Conservation (phyloP, 257 asterid genomes). For the Sherardia arvensis region DNA sequence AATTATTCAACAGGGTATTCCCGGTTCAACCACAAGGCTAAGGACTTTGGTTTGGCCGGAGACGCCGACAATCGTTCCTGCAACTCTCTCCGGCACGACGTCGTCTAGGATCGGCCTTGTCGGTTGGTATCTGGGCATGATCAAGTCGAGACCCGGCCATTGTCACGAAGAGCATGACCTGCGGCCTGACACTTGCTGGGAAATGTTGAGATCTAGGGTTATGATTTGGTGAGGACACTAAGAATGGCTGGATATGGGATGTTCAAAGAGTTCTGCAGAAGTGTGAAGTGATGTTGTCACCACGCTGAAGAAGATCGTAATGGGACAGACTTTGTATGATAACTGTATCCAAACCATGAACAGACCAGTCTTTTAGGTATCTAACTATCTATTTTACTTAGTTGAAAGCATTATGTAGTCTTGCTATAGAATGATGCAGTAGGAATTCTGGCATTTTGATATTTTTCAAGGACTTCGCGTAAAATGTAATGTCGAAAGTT, state of each 20-base stretch:
- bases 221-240: conserved; percentile 29
- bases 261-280: conserved; percentile 42
- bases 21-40: conserved; percentile 33
- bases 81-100: conserved; percentile 19
- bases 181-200: conserved; percentile 36
- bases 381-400: neutral
- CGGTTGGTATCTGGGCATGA: conserved; percentile 55
- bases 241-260: conserved; percentile 34
- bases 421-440: neutral
- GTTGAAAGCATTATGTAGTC: neutral
- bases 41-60: conserved; percentile 15
- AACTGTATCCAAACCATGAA: neutral
- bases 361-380: neutral
- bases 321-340: conserved; percentile 56
- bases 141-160: conserved; percentile 61
- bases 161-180: conserved; percentile 66
- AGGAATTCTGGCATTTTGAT: neutral
- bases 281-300: conserved; percentile 56
- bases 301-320: conserved; percentile 64
- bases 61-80: conserved; percentile 15
- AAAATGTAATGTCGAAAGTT: neutral
- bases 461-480: neutral
- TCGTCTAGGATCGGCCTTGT: conserved; percentile 36
- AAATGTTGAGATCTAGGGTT: conserved; percentile 21
- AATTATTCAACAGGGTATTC: too few species aligned